Evolutionary conservation across 305 asterid genomes (phyloP).

Genomic region (Plantago coronopus): DNA sequence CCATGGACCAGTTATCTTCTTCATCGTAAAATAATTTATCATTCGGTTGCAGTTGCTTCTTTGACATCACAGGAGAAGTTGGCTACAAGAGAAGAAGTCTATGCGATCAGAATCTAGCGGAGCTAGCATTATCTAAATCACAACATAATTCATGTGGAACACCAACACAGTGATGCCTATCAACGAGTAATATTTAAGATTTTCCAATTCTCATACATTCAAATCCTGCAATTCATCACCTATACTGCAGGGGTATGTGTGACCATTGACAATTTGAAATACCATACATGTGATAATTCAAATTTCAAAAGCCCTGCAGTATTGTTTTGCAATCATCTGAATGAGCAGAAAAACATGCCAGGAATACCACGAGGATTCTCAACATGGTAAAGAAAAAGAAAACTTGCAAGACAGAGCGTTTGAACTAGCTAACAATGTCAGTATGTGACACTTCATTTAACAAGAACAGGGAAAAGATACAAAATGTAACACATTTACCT

Average conservation of each 20-base stretch:
- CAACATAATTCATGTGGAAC: constrained; percentile 5
- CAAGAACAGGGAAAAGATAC: constrained; percentile 1
- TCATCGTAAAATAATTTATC: constrained; percentile 41
- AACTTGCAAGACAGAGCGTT: constrained; percentile 4
- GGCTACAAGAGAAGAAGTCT: constrained; percentile 34
- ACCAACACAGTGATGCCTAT: too few species aligned
- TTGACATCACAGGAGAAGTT: constrained; percentile 33
- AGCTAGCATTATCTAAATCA: neutral
- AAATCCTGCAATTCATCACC: too few species aligned
- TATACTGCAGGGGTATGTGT: too few species aligned
- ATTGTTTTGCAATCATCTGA: too few species aligned
- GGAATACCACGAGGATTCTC: neutral
- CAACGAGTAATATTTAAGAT: too few species aligned
- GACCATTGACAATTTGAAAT: too few species aligned
- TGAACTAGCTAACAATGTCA: neutral
- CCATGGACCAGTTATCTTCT: constrained; percentile 66
- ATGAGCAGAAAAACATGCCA: too few species aligned
- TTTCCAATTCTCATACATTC: too few species aligned
- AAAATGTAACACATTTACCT: constrained; percentile 19
- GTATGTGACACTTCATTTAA: neutral
- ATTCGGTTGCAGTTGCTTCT: constrained; percentile 28
- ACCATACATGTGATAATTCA: too few species aligned
- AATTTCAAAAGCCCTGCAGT: too few species aligned
- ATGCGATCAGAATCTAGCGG: constrained; percentile 11
- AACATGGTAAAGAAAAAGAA: constrained; percentile 1